Base-by-base conservation (phyloP, 371 early-diverging fungal genomes). In the Coemansia sp. region DNA sequence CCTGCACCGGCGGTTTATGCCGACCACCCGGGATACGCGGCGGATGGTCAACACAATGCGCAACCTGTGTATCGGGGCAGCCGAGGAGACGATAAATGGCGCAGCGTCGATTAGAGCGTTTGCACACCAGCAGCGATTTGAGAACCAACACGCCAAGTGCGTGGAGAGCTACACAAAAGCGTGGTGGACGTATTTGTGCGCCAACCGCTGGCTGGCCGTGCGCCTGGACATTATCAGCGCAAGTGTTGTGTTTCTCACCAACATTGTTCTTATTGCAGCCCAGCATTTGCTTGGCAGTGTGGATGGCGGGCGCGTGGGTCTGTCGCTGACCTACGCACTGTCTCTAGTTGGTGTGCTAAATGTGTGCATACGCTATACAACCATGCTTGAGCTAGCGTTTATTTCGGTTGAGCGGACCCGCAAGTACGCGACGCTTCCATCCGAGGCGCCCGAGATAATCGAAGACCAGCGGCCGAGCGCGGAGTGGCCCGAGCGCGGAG, bases 161-260 rank as follows among this genome's bases (percentile, higher is more conserved):
- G 72, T 93, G 39, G 94, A 95, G 66, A 77, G 77, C 55, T 92
- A 92, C 69, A 48, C 49, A 3, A 42, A 26, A n/a, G 61, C 74
- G 1, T 63, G 60, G 66, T 76, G 64, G 65, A 72, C 69, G 2
- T 76, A 55, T 20, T 36, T 60, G 39, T 61, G 61, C 8, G 40
- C 63, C 3, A 75, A 61, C 45, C 56, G 77, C 3, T 77, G 77
- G 77, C 60, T 77, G 53, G 64, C 76, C 8, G 43, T 69, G 30
- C 58, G 77, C 5, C 48, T 74, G 20, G 76, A 77, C 14, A 33
- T 66, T 35, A 55, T 75, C 10, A 66, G 65, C n/a, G 64, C 61
- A 12, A 39, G 30, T 6, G 48, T 75, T 39, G 36, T 69, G 4
- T 66, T 69, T n/a, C 26, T 48, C 5, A 61, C 77, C n/a, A 57